Conservation (phyloP, 192 early-diverging fungal species). For the Coemansia sp. region DNA sequence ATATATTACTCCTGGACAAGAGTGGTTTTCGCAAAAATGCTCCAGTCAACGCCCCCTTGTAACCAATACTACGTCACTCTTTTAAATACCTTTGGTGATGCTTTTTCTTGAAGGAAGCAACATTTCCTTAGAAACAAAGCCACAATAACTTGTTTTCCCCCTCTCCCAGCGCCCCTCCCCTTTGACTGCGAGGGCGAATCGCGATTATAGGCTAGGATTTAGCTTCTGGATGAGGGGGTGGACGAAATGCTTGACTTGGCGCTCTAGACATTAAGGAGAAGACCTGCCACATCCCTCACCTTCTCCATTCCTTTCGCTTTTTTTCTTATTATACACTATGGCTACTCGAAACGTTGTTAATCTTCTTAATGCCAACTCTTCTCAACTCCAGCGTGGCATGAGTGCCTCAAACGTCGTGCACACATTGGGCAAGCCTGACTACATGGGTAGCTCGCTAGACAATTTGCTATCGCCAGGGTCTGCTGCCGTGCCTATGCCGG, state of each 20-base stretch:
- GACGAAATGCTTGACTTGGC: neutral
- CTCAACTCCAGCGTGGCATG: neutral
- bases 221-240: neutral
- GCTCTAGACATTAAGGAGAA: neutral
- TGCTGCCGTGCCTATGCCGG: slow-evolving; percentile 18
- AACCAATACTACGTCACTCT: too few relatives aligned
- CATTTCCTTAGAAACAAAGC: neutral
- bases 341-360: neutral
- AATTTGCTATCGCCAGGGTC: slow-evolving; percentile 12
- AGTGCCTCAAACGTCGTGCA: neutral
- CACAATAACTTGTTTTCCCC: neutral
- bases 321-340: neutral
- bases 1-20: neutral
- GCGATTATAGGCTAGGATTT: neutral
- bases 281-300: neutral
- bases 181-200: neutral
- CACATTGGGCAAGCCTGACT: slow-evolving; percentile 20
- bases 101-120: neutral
- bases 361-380: neutral
- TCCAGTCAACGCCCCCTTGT: neutral
- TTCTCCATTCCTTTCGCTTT: neutral
- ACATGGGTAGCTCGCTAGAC: slow-evolving; percentile 25
- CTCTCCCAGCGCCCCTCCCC: neutral
- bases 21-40: neutral
- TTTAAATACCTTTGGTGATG: neutral